Evolutionary conservation across 2,329 filamentous ascomycete species (phyloP).

Genomic region (Shiraia bambusicola): DNA sequence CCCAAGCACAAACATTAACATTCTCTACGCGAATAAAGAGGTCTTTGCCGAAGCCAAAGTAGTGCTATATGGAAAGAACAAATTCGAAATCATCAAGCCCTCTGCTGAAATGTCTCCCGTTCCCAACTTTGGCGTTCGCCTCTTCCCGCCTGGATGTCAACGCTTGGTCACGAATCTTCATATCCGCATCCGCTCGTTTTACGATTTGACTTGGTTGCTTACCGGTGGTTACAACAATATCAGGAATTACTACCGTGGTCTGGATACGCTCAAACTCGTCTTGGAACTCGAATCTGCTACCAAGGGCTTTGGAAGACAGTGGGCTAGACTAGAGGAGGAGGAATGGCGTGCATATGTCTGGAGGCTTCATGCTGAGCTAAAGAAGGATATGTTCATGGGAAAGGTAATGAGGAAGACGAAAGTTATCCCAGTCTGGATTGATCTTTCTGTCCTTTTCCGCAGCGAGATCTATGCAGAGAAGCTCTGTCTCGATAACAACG

Average conservation of each 20-base stretch:
- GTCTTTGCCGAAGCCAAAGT: constrained; percentile 45
- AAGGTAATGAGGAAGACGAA: constrained; percentile 4
- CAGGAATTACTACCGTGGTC: constrained; percentile 24
- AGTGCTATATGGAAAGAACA: constrained; percentile 46
- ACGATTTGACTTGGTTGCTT: constrained; percentile 25
- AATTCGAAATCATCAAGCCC: constrained; percentile 34
- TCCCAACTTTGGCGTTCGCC: constrained; percentile 21
- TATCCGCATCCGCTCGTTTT: constrained; percentile 24
- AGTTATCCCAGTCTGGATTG: constrained; percentile 24
- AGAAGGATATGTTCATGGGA: constrained; percentile 12
- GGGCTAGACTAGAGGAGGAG: constrained; percentile 15
- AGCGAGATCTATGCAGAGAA: constrained; percentile 19
- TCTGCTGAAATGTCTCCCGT: constrained; percentile 21
- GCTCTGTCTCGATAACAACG: not conserved
- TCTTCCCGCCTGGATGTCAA: constrained; percentile 24
- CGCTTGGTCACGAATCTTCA: constrained; percentile 19
- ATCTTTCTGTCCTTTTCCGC: constrained; percentile 26
- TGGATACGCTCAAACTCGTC: constrained; percentile 21
- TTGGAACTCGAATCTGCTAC: constrained; percentile 20
- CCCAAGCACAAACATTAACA: constrained; percentile 17
- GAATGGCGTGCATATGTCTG: constrained; percentile 21
- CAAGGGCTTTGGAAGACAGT: constrained; percentile 19
- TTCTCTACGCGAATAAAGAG: constrained; percentile 42
- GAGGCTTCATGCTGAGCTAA: constrained; percentile 16
- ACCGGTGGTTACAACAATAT: constrained; percentile 18